Conservation (phyloP, 495 filamentous ascomycete species). For the Trypethelium eluteriae region DNA sequence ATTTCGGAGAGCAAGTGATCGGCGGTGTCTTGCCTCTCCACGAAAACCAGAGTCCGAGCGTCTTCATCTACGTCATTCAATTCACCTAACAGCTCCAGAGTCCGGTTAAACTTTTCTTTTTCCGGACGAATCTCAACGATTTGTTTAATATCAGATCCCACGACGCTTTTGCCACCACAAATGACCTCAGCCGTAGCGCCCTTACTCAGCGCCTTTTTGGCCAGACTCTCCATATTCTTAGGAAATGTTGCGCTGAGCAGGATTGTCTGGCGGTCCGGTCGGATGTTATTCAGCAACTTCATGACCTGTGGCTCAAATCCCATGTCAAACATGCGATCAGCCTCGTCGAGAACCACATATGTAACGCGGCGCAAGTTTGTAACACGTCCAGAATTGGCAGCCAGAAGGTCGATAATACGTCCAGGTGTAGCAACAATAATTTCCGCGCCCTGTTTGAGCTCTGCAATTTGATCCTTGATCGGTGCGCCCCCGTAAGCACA, state of each 20-base stretch:
- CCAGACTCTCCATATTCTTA: conserved; percentile 82
- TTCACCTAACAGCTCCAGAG: conserved; percentile 80
- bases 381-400: conserved; percentile 84
- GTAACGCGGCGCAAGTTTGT: conserved; percentile 84
- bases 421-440: conserved; percentile 93
- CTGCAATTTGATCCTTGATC: conserved; percentile 96
- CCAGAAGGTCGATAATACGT: conserved; percentile 92
- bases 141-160: conserved; percentile 91
- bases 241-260: conserved; percentile 97
- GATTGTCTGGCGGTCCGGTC: conserved; percentile 86
- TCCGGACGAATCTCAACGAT: conserved; percentile 82
- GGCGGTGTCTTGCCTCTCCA: conserved; percentile 89
- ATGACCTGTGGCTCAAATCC: conserved; percentile 97
- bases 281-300: conserved; percentile 87
- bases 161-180: conserved; percentile 84
- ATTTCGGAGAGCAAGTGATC: conserved; percentile 76
- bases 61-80: conserved; percentile 83
- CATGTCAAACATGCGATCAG: conserved; percentile 99
- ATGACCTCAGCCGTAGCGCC: conserved; percentile 70
- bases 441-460: conserved; percentile 89
- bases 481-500: conserved; percentile 93
- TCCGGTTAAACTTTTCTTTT: conserved; percentile 72
- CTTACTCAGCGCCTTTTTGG: conserved; percentile 75
- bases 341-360: conserved; percentile 92
- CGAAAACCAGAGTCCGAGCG: conserved; percentile 82